Conservation (phyloP, 2,329 filamentous ascomycete genomes). For the Davidsoniella eucalypti region DNA sequence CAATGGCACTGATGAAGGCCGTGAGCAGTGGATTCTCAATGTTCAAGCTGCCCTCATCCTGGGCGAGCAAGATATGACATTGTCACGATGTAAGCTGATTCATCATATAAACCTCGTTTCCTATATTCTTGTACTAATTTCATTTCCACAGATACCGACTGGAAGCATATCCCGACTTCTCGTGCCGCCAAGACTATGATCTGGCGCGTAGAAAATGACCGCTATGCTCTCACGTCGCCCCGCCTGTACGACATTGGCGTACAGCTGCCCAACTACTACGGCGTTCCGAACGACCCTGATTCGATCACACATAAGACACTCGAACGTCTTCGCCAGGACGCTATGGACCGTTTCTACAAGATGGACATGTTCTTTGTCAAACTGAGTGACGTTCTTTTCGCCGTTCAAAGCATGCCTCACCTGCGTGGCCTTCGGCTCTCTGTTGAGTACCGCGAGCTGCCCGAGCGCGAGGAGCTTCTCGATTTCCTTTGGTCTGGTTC, state of each 20-base stretch:
- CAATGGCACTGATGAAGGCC: constrained; percentile 36
- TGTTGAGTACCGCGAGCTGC: constrained; percentile 43
- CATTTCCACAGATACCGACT: constrained; percentile 33
- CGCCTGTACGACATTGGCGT: constrained; percentile 35
- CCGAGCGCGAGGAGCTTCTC: constrained; percentile 32
- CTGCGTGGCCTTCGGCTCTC: constrained; percentile 37
- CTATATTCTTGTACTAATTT: not conserved
- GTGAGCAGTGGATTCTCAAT: constrained; percentile 51
- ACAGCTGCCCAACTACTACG: constrained; percentile 36
- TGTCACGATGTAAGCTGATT: constrained; percentile 38
- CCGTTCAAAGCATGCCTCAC: constrained; percentile 40
- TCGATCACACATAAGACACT: constrained; percentile 27
- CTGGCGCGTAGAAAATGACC: constrained; percentile 41
- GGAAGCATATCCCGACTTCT: constrained; percentile 39
- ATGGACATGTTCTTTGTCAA: constrained; percentile 53
- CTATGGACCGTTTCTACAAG: constrained; percentile 36
- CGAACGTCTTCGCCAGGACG: constrained; percentile 31
- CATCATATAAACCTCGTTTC: not conserved
- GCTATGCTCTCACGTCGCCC: constrained; percentile 36
- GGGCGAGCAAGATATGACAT: constrained; percentile 44
- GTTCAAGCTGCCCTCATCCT: constrained; percentile 46
- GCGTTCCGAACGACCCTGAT: constrained; percentile 26
- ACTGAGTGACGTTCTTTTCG: constrained; percentile 44
- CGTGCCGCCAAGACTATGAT: constrained; percentile 38
- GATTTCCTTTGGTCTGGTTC: constrained; percentile 25